Conservation (phyloP, 2,329 filamentous ascomycete genomes). For the Aureobasidium sp. region DNA sequence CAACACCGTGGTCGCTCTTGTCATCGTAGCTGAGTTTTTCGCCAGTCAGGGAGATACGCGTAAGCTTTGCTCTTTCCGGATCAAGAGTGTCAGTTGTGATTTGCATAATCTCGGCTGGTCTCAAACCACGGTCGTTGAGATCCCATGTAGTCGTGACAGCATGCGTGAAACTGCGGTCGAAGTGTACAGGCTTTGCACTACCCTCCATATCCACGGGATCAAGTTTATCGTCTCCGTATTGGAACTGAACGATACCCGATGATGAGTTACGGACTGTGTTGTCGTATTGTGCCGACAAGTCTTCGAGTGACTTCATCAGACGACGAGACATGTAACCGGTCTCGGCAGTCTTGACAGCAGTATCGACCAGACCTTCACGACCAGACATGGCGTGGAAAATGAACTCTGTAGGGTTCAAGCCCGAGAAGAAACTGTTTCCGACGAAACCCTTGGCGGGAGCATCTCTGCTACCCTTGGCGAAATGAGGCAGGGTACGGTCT, state of each 20-base stretch:
- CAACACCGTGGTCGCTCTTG: slow-evolving; percentile 49
- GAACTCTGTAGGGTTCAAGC: slow-evolving; percentile 83
- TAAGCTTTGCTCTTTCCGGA: slow-evolving; percentile 57
- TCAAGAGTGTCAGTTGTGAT: slow-evolving; percentile 62
- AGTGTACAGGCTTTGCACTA: slow-evolving; percentile 82
- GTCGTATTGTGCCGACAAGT: slow-evolving; percentile 88
- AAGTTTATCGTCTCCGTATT: slow-evolving; percentile 91
- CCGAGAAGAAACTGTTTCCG: slow-evolving; percentile 92
- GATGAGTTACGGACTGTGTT: slow-evolving; percentile 88
- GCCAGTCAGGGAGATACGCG: slow-evolving; percentile 52
- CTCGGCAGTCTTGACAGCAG: slow-evolving; percentile 96
- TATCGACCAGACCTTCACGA: slow-evolving; percentile 97
- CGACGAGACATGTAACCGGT: slow-evolving; percentile 98
- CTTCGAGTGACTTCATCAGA: slow-evolving; percentile 95
- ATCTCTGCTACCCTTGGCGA: slow-evolving; percentile 83
- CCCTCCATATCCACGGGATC: slow-evolving; percentile 98
- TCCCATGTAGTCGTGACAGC: slow-evolving; percentile 66
- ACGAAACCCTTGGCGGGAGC: slow-evolving; percentile 97
- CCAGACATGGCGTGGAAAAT: slow-evolving; percentile 98
- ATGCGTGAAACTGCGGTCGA: slow-evolving; percentile 87
- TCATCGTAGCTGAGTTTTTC: slow-evolving; percentile 61
- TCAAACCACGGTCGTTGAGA: slow-evolving; percentile 64
- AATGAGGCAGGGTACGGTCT: slow-evolving; percentile 88
- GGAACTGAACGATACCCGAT: slow-evolving; percentile 86
- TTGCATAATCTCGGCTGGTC: slow-evolving; percentile 63